A percentile compares a stretch with the other conserved stretches of the same genome.
Evolutionary conservation across 331 rosid genomes (phyloP).

Genomic region (Malus hybrid): DNA sequence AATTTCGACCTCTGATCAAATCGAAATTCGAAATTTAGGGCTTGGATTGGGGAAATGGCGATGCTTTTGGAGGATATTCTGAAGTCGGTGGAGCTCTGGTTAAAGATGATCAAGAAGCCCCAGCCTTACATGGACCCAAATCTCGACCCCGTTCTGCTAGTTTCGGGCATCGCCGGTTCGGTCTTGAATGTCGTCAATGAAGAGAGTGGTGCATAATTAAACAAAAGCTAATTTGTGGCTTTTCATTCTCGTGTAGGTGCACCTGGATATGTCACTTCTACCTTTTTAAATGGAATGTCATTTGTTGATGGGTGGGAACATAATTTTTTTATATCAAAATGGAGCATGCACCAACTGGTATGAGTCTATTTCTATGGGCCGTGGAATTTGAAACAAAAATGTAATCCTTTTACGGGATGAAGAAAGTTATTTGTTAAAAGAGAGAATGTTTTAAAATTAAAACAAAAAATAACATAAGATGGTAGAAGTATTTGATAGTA

Average conservation of each 20-base stretch:
- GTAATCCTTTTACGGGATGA: not conserved
- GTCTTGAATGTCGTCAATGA: slow-evolving; percentile 49
- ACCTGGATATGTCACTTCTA: no score
- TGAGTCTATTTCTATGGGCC: slow-evolving; percentile 2
- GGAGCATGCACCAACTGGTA: slow-evolving; percentile 82
- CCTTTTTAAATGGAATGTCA: no score
- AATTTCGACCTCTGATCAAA: not conserved
- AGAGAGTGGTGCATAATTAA: not conserved
- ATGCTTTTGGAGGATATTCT: slow-evolving; percentile 54
- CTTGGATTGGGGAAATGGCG: slow-evolving; percentile 32
- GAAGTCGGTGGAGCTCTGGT: slow-evolving; percentile 65
- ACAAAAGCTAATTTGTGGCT: no score
- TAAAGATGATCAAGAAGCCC: slow-evolving; percentile 49
- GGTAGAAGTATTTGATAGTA: not conserved
- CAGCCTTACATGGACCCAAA: slow-evolving; percentile 55
- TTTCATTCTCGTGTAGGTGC: no score
- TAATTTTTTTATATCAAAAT: no score
- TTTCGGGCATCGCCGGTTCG: slow-evolving; percentile 84
- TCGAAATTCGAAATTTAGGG: not conserved
- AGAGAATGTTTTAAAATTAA: no score
- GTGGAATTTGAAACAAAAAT: no score
- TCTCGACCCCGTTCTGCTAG: slow-evolving; percentile 81
- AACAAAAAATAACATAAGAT: no score
- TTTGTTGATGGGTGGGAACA: no score
- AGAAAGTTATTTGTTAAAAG: not conserved